Base-by-base conservation (phyloP, 1,139 yeast species). In the Zygoascus sp. region DNA sequence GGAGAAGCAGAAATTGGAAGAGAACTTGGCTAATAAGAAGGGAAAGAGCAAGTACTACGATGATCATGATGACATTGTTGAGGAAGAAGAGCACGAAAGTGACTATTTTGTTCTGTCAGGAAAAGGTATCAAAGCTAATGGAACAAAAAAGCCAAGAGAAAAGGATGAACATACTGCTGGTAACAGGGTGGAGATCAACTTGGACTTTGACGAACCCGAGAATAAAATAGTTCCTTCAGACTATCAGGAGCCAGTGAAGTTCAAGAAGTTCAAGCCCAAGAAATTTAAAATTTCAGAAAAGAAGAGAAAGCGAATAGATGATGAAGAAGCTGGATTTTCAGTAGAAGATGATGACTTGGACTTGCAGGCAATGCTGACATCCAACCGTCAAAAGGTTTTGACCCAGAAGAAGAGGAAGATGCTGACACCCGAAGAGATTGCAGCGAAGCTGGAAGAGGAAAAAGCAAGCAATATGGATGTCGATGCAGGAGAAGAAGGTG, bases 301-400 rank as follows among this genome's bases (percentile, higher is more conserved):
- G 46, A 53, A 60, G 52, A 44, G 62, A 44, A 53, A 49, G 34
- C 46, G 53, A 6, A 41, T 47, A n/a, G 54, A 54, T 17, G 63
- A 54, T n/a, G 58, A 52, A 16, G 58, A 57, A 27, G 55, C 41
- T n/a, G 19, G 15, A 10, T 5, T 16, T 23, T 5, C 34, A 7
- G 32, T 17, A 16, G 54, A 45, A 6, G 52, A 48, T 10, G 57
- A 58, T 39, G 58, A 52, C 34, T 49, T 52, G 13, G 53, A 53
- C 32, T 38, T 49, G 13, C 50, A 48, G 28, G 42, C 54, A 45
- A 37, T 48, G 32, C 34, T 20, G 73, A 65, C 13, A 77, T 70
- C 42, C 77, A 73, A 80, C 42, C 60, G 83, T 13, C 77, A 74
- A 44, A 60, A 61, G 0, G 52, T 70, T 0, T 61, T 81, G 41